Conservation (phyloP, 371 early-diverging fungal genomes). For the Massospora cicadina region DNA sequence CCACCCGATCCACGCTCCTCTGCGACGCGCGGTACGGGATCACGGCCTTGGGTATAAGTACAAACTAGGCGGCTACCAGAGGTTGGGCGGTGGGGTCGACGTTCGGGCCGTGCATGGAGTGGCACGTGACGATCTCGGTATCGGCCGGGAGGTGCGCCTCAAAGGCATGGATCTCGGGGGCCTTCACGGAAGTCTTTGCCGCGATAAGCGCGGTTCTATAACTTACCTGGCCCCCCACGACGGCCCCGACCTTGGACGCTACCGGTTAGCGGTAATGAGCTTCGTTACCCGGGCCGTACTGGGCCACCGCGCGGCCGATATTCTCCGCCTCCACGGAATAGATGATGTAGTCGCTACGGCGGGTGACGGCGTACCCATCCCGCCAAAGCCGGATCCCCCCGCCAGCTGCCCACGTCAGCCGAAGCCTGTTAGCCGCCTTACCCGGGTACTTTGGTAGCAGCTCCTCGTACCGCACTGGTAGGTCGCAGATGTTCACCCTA, state of each 20-base stretch:
- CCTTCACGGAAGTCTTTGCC: constrained; percentile 76
- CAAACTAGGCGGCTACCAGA: constrained; percentile 24
- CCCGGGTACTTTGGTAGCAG: background rate
- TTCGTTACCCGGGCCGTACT: constrained; percentile 60
- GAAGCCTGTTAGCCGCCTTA: background rate
- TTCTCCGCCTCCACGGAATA: constrained; percentile 88
- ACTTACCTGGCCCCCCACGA: constrained; percentile 56
- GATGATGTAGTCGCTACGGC: constrained; percentile 73
- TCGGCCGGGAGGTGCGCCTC: constrained; percentile 68
- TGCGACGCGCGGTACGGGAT: constrained; percentile 55
- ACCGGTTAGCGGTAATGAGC: background rate
- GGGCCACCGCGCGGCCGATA: constrained; percentile 55
- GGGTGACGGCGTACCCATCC: constrained; percentile 71
- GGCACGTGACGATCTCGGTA: constrained; percentile 81
- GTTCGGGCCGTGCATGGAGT: constrained; percentile 89
- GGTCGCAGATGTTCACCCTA: constrained; percentile 73
- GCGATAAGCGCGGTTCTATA: background rate
- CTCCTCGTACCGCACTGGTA: constrained; percentile 39
- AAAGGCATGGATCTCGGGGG: constrained; percentile 80
- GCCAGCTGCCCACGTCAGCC: constrained; percentile 16
- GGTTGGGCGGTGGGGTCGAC: constrained; percentile 74
- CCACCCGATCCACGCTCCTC: constrained; percentile 33
- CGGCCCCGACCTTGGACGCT: constrained; percentile 77
- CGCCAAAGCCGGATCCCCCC: constrained; percentile 40
- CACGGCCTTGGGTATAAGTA: constrained; percentile 25